phyloP scores from a whole-genome alignment of 495 filamentous ascomycete species.

The Trichoderma parareesei region DNA sequence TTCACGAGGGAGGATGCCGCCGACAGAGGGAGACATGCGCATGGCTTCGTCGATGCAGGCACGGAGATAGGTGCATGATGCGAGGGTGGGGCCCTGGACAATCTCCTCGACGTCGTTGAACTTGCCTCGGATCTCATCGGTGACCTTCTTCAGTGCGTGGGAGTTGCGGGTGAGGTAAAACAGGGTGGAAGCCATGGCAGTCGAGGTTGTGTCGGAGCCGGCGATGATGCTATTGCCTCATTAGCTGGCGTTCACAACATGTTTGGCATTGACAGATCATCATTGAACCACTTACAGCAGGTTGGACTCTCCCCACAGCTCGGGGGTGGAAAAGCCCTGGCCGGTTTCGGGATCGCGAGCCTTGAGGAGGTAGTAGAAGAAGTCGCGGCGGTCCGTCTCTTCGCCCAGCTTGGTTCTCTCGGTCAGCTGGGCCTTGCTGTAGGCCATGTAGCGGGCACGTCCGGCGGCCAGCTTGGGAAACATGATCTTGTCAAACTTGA shows the following conservation, averaged over 20 bases:
- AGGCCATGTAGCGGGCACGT: slow-evolving; percentile 47
- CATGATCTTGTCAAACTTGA: slow-evolving; percentile 48
- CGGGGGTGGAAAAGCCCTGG: slow-evolving; percentile 53
- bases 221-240: slow-evolving; percentile 37
- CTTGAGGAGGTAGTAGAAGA: slow-evolving; percentile 53
- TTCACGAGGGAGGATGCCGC: slow-evolving; percentile 50
- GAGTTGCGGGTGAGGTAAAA: slow-evolving; percentile 61
- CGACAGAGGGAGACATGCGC: slow-evolving; percentile 60
- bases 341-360: slow-evolving; percentile 54
- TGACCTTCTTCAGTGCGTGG: slow-evolving; percentile 38
- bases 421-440: slow-evolving; percentile 45
- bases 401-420: slow-evolving; percentile 48
- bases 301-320: slow-evolving; percentile 66
- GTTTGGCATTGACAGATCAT: not conserved
- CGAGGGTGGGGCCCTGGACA: slow-evolving; percentile 39
- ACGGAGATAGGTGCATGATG: slow-evolving; percentile 47
- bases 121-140: slow-evolving; percentile 37
- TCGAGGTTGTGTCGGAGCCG: slow-evolving; percentile 57
- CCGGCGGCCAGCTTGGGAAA: slow-evolving; percentile 48
- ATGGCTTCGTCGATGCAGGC: slow-evolving; percentile 66
- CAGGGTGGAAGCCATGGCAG: slow-evolving; percentile 53
- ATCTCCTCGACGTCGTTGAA: slow-evolving; percentile 49
- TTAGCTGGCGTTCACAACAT: not conserved
- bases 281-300: slow-evolving; percentile 40
- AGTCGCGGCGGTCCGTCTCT: slow-evolving; percentile 55